Evolutionary conservation across 768 basidiomycete genomes (phyloP).

Genomic region (Rhizopogon roseolus): DNA sequence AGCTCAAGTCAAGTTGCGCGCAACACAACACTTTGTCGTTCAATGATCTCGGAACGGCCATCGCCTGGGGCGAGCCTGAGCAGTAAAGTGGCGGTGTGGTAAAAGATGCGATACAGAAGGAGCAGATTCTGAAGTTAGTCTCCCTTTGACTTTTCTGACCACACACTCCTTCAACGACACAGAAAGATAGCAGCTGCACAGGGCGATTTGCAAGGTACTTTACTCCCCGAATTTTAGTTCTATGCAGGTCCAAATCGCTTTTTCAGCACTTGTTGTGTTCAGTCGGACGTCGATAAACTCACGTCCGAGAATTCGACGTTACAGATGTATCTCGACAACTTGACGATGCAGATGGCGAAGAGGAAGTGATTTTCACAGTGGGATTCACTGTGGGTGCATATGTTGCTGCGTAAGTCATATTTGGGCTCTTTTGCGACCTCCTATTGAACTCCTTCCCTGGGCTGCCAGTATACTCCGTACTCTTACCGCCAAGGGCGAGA

Average conservation of each 20-base stretch:
- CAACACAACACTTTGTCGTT: too few species aligned
- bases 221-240: not conserved
- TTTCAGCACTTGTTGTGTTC: conserved; percentile 63
- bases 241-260: not conserved
- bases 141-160: not conserved
- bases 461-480: too few species aligned
- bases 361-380: conserved; percentile 41
- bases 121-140: conserved; percentile 65
- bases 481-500: too few species aligned
- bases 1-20: conserved; percentile 95
- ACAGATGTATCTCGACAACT: conserved; percentile 87
- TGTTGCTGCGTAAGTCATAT: not conserved
- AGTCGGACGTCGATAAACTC: conserved; percentile 79
- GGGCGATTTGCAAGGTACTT: conserved; percentile 68
- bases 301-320: conserved; percentile 75
- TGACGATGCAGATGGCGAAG: conserved; percentile 84
- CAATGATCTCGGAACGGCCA: conserved; percentile 33
- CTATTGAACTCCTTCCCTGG: not conserved
- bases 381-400: not conserved
- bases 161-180: not conserved
- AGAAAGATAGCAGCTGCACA: conserved; percentile 78
- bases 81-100: conserved; percentile 56
- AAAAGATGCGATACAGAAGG: conserved; percentile 73
- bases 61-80: conserved; percentile 46
- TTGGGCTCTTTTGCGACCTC: too few species aligned